Evolutionary conservation across 768 basidiomycete genomes (phyloP).

Genomic region (Rhizopogon vesiculosus): DNA sequence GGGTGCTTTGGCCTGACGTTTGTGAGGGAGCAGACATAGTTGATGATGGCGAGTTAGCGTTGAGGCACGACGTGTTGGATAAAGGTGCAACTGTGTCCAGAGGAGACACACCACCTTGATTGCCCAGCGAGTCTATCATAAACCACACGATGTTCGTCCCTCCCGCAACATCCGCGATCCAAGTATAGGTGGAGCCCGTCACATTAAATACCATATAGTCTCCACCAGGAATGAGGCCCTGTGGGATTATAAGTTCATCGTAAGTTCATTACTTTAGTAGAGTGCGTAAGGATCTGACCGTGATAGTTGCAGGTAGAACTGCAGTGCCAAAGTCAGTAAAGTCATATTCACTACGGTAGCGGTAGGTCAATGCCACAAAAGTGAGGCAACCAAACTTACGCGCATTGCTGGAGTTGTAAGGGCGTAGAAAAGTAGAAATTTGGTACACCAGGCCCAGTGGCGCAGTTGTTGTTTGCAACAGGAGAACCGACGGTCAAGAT

Average conservation of each 20-base stretch:
- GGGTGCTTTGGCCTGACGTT: conserved; percentile 15
- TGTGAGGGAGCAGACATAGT: conserved; percentile 25
- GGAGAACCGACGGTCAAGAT: conserved; percentile 46
- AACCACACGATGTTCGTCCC: conserved; percentile 56
- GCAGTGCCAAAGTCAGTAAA: conserved; percentile 44
- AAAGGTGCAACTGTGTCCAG: conserved; percentile 42
- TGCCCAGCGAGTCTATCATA: conserved; percentile 45
- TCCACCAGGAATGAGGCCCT: conserved; percentile 66
- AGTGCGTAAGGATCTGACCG: conserved; percentile 28
- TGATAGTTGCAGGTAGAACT: conserved; percentile 47
- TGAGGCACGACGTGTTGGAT: conserved; percentile 39
- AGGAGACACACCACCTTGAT: conserved; percentile 56
- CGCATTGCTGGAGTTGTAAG: conserved; percentile 54
- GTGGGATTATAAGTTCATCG: neutral
- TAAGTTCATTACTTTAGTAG: neutral
- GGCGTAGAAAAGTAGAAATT: conserved; percentile 48
- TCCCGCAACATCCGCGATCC: conserved; percentile 53
- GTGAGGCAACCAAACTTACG: conserved; percentile 30
- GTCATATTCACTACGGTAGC: conserved; percentile 34
- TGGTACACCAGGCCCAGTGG: conserved; percentile 41
- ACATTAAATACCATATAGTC: conserved; percentile 36
- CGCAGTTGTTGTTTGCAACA: conserved; percentile 38
- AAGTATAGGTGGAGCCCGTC: conserved; percentile 35
- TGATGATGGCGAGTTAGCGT: conserved; percentile 46
- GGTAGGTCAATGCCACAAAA: conserved; percentile 2